These are phyloP conservation scores for Psilocybe tampanensis DNA, from an alignment of 768 basidiomycete genomes.

Conservation along the genomic window DNA sequence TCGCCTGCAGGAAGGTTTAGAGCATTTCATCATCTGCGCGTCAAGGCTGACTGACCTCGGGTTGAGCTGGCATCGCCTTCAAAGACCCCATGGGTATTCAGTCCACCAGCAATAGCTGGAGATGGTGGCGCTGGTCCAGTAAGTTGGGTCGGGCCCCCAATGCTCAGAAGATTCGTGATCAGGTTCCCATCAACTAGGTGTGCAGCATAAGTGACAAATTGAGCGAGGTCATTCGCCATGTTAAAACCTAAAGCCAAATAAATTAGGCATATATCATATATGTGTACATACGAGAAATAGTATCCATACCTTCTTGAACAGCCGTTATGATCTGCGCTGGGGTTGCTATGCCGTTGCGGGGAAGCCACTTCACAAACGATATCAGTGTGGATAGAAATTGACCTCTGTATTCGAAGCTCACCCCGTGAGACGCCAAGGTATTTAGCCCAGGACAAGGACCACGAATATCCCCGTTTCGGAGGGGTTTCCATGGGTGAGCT, in stretches of 20 bases:
- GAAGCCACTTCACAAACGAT: constrained; percentile 13
- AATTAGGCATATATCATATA: background rate
- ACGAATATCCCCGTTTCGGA: constrained; percentile 16
- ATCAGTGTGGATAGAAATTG: background rate
- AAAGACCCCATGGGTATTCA: constrained; percentile 27
- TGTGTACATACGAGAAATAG: background rate
- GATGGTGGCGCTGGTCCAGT: constrained; percentile 25
- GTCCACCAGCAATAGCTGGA: constrained; percentile 25
- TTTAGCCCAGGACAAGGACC: constrained; percentile 26
- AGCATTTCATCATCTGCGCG: too few species aligned
- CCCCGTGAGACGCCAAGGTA: background rate
- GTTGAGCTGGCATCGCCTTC: constrained; percentile 25
- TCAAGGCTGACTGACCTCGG: too few species aligned
- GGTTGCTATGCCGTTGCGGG: constrained; percentile 16
- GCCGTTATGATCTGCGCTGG: constrained; percentile 19
- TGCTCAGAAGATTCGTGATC: constrained; percentile 25
- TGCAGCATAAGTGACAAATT: constrained; percentile 25
- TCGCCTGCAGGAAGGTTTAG: background rate
- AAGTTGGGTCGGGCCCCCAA: constrained; percentile 20
- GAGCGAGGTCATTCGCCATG: constrained; percentile 23
- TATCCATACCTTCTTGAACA: constrained; percentile 17
- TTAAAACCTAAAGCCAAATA: constrained; percentile 19
- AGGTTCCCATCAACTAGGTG: constrained; percentile 27
- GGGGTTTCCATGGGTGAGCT: constrained; percentile 20
- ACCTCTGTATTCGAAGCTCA: background rate